A percentile compares a stretch with the other conserved stretches of the same genome.
Evolutionary conservation across 768 basidiomycete species (phyloP).

Genomic region (Lactifluus pinguis): DNA sequence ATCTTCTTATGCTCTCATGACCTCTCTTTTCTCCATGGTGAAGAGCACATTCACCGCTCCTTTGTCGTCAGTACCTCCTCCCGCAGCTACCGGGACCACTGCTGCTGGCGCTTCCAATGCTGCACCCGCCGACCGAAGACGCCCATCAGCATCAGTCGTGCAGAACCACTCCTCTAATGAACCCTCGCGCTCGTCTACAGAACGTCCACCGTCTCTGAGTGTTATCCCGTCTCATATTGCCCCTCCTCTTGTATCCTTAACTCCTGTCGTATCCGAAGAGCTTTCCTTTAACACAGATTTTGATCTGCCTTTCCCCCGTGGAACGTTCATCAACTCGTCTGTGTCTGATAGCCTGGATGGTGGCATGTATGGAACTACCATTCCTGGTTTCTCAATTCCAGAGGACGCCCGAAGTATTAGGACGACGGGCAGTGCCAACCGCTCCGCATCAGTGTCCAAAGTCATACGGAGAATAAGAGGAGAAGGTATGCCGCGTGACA

Average conservation of each 20-base stretch:
- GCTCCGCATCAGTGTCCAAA: constrained; percentile 80
- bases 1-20: constrained; percentile 76
- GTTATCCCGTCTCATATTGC: constrained; percentile 49
- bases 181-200: constrained; percentile 40
- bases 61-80: constrained; percentile 40
- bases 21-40: constrained; percentile 71
- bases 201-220: constrained; percentile 51
- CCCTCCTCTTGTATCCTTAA: constrained; percentile 77
- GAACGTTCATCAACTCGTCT: constrained; percentile 41
- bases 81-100: constrained; percentile 26
- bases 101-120: constrained; percentile 25
- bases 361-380: constrained; percentile 58
- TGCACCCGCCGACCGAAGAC: constrained; percentile 40
- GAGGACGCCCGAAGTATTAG: constrained; percentile 86
- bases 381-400: constrained; percentile 87
- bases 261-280: constrained; percentile 74
- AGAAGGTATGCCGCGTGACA: constrained; percentile 50
- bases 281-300: constrained; percentile 60
- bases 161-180: constrained; percentile 40
- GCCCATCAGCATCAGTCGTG: constrained; percentile 43
- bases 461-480: constrained; percentile 86
- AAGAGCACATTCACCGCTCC: constrained; percentile 71
- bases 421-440: constrained; percentile 59
- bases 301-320: constrained; percentile 49
- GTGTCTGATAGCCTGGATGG: constrained; percentile 48